phyloP scores from a whole-genome alignment of 208 protist species.

The Crithidia brevicula region DNA sequence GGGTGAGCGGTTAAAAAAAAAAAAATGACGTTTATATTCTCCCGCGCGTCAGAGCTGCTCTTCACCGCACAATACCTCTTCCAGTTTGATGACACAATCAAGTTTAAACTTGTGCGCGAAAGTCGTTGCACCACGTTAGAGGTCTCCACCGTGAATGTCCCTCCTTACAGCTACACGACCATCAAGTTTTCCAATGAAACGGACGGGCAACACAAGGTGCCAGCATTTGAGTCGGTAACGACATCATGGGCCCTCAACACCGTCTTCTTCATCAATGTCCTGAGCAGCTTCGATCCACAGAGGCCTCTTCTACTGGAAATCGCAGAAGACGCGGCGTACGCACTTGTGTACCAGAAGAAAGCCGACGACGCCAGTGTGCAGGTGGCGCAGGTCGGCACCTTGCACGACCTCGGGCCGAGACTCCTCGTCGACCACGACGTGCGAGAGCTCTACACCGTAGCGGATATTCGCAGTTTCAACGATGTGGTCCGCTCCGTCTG shows the following conservation, averaged over 20 bases:
- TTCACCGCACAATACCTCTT: conserved; percentile 33
- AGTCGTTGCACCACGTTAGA: conserved; percentile 22
- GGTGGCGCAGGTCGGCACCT: conserved; percentile 45
- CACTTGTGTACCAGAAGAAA: conserved; percentile 48
- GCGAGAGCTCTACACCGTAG: conserved; percentile 44
- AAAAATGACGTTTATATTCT: conserved; percentile 38
- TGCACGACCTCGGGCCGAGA: conserved; percentile 70
- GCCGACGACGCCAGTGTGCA: conserved; percentile 38
- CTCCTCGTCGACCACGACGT: conserved; percentile 59
- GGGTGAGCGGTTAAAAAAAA: background rate
- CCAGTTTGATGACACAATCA: conserved; percentile 51
- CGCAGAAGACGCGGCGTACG: conserved; percentile 33
- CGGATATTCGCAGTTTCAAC: conserved; percentile 52
- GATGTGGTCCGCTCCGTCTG: conserved; percentile 48
- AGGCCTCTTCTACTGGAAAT: conserved; percentile 52
- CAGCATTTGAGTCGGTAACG: conserved; percentile 18
- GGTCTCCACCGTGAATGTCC: conserved; percentile 47
- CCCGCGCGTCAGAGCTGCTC: conserved; percentile 29
- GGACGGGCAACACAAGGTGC: conserved; percentile 9
- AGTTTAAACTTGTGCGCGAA: conserved; percentile 34
- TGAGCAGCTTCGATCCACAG: conserved; percentile 55
- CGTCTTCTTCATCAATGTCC: conserved; percentile 37
- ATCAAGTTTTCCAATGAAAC: conserved; percentile 33
- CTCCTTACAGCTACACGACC: conserved; percentile 65
- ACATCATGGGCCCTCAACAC: conserved; percentile 57